Evolutionary conservation across 345 rosid genomes (phyloP), one percentile per base, ranked within the genome.

Genomic region (Eucalyptus cladocalyx): DNA sequence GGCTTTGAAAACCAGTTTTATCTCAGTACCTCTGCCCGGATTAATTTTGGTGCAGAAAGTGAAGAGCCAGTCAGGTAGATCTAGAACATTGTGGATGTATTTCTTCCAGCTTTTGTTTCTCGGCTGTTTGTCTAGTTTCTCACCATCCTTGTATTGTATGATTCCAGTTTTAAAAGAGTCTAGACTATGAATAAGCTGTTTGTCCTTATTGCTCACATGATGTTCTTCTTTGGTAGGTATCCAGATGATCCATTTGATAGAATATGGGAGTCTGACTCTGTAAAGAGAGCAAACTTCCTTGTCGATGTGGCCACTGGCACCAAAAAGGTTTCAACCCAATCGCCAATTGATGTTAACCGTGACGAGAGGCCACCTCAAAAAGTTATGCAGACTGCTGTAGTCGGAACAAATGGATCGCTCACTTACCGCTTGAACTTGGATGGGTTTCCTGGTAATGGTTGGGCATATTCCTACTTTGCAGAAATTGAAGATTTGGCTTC

Each of bases 371-470:
- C 99, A n/a, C 99, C 99, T 88, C 89, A 94, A 92, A 98, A 93
- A 93, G 99, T 98, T 90, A 98, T 98, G 99, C 99, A 97, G 94
- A 97, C 99, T 50, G 99, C 99, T 89, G 99, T 98, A 90, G 98
- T 97, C 56, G 99, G 99, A 50, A 98, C 95, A 42, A 97, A 98
- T 91, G 99, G 99, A 49, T 93, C 94, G 0, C 91, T 98, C 88
- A 95, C 98, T 89, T 98, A 97, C 92, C 94, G 99, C 85, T 90
- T 97, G 91, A 98, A 97, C 90, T 92, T 98, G 86, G 96, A 98
- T 89, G 99, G 99, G 51, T 98, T 98, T 92, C 99, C 99, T 80
- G 98, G 97, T 91, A 90, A 24, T 92, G 99, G 99, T 18, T 95
- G 99, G 99, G 99, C 99, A 7, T 88, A 91, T 49, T 87, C 99